Base-by-base conservation (phyloP, 208 protist species). In the Hexamita inflata region DNA sequence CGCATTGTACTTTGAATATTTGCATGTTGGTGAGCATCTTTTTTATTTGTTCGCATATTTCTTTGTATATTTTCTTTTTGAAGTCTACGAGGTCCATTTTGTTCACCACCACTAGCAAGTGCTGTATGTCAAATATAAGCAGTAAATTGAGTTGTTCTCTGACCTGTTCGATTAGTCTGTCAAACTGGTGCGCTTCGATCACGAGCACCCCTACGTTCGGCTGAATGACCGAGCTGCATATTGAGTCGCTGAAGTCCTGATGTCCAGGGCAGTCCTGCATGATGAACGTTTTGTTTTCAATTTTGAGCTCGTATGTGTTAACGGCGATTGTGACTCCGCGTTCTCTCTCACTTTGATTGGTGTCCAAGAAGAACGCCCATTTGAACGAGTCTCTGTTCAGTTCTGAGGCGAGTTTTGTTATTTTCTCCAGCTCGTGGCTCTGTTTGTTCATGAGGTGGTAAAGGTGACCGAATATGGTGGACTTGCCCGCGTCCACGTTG, bases 201-300 rank as follows among this genome's bases (percentile, higher is more conserved):
- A 70, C 38, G 11, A 70, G 42, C 4, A 70, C 64, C 11, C 30
- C 64, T 13, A 4, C 9, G 38, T 70, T 34, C n/a, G 64, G 64
- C 38, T 49, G 9, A 9, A 38, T 7, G 4, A 49, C 64, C 34
- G 9, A 11, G 2, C 32, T 70, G 38, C 11, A 15, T 28, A 70
- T n/a, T 45, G 64, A 40, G 11, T n/a, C 30, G 7, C 9, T 34
- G n/a, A 70, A 70, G 35, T 70, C 64, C 26, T 19, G 64, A n/a
- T 70, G 64, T 24, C 64, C 64, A n/a, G 64, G 64, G n/a, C 64
- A 70, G 40, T 70, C 64, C 38, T 70, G 35, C 32, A 70, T n/a
- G 64, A 49, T 2, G n/a, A 45, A 35, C 4, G 35, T 45, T 9
- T 49, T 7, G 38, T n/a, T 9, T 35, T 49, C 64, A 11, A 70